A percentile compares a stretch with the other conserved stretches of the same genome.
These are phyloP conservation scores for Prunus mume DNA, from an alignment of 306 rosid genomes.

Conservation along the genomic window DNA sequence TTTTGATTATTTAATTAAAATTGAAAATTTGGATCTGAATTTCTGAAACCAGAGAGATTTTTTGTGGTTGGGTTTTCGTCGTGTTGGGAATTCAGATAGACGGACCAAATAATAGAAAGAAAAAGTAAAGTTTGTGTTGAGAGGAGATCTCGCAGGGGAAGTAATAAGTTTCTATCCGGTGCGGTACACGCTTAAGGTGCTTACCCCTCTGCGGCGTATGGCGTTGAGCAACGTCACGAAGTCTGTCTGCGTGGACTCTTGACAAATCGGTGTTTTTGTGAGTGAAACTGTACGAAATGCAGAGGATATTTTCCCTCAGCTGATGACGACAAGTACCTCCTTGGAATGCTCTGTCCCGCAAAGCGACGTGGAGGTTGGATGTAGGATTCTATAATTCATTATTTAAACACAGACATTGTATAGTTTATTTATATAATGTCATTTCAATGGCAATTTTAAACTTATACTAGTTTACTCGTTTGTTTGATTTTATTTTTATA, in stretches of 20 bases:
- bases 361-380: not conserved
- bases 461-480: no score
- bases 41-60: not conserved
- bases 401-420: no score
- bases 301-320: not conserved
- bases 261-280: not conserved
- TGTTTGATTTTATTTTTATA: no score
- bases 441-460: no score
- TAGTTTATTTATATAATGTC: no score
- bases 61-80: not conserved
- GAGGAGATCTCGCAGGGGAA: no score
- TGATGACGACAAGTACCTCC: not conserved
- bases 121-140: no score
- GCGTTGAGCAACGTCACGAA: not conserved
- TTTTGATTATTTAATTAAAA: not conserved
- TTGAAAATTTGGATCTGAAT: not conserved
- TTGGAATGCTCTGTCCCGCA: not conserved
- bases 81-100: not conserved
- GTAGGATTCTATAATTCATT: no score
- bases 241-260: not conserved
- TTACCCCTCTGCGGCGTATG: not conserved
- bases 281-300: not conserved
- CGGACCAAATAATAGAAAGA: no score
- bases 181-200: not conserved
- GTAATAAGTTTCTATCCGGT: not conserved